Conservation (phyloP, 2,329 filamentous ascomycete species). For the Fusarium sp. region DNA sequence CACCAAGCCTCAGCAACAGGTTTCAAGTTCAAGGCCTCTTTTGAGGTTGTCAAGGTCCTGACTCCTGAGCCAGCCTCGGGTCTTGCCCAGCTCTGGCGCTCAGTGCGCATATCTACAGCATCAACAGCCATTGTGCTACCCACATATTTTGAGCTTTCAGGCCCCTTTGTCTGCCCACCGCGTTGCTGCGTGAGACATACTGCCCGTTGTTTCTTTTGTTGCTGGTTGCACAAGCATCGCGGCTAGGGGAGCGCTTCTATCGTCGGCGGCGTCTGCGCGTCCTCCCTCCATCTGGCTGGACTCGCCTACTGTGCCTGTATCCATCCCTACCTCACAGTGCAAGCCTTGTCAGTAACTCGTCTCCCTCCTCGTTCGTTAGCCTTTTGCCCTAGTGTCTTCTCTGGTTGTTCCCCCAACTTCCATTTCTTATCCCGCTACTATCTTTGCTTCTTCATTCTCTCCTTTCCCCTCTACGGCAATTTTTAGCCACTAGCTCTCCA, state of each 20-base stretch:
- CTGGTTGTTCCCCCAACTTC: slow-evolving; percentile 20
- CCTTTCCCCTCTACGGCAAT: slow-evolving; percentile 3
- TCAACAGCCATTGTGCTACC: background rate
- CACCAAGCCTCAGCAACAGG: slow-evolving; percentile 28
- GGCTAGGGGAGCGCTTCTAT: slow-evolving; percentile 19
- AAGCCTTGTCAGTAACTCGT: slow-evolving; percentile 34
- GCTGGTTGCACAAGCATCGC: slow-evolving; percentile 11
- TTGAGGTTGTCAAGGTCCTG: background rate
- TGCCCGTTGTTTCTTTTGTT: slow-evolving; percentile 1
- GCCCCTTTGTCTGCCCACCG: background rate
- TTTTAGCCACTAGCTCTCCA: slow-evolving; percentile 29
- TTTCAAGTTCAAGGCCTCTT: slow-evolving; percentile 15
- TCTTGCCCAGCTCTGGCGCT: background rate
- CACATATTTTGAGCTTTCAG: background rate
- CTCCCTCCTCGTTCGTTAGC: slow-evolving; percentile 31
- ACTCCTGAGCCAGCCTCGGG: background rate
- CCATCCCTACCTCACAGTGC: slow-evolving; percentile 26
- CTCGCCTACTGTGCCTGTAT: slow-evolving; percentile 25
- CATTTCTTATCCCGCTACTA: slow-evolving; percentile 8
- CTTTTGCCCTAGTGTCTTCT: slow-evolving; percentile 19
- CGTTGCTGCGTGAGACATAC: slow-evolving; percentile 11
- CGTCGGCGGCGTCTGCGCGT: slow-evolving; percentile 21
- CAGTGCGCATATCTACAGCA: background rate
- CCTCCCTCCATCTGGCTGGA: slow-evolving; percentile 25
- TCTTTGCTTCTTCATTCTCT: slow-evolving; percentile 9